phyloP scores from a whole-genome alignment of 768 basidiomycete genomes.

The Omphalotus guepiniiformis region DNA sequence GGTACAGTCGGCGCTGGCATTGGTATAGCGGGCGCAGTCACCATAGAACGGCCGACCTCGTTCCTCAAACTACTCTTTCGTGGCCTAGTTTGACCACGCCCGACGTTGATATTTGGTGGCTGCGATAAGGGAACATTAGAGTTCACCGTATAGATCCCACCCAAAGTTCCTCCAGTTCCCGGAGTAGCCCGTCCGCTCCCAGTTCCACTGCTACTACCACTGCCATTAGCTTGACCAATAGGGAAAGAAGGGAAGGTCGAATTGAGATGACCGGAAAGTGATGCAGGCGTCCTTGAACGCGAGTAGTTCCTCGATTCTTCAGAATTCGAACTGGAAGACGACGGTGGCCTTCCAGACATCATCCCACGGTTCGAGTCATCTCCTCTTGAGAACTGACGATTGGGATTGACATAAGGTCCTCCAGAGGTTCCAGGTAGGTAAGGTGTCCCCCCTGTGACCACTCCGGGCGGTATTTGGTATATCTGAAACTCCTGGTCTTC shows the following conservation, averaged over 20 bases:
- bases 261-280: too few species aligned
- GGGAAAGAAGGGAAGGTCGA: constrained; percentile 2
- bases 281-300: too few species aligned
- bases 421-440: background rate
- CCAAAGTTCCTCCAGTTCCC: background rate
- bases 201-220: too few species aligned
- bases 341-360: too few species aligned
- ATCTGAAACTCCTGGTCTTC: background rate
- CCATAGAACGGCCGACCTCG: background rate
- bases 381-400: too few species aligned
- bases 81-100: too few species aligned
- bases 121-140: too few species aligned
- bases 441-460: background rate
- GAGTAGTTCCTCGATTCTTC: too few species aligned
- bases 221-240: background rate
- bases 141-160: constrained; percentile 2
- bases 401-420: too few species aligned
- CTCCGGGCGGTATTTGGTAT: background rate
- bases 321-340: too few species aligned
- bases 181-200: background rate
- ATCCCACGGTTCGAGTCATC: too few species aligned
- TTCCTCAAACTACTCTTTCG: background rate
- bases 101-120: too few species aligned
- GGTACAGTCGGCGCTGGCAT: constrained; percentile 5
- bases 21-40: constrained; percentile 1